Percentiles rank a stretch among this genome's conserved stretches.
These are phyloP conservation scores for Chamaenerion angustifolium DNA, from an alignment of 345 rosid genomes.

Conservation along the genomic window DNA sequence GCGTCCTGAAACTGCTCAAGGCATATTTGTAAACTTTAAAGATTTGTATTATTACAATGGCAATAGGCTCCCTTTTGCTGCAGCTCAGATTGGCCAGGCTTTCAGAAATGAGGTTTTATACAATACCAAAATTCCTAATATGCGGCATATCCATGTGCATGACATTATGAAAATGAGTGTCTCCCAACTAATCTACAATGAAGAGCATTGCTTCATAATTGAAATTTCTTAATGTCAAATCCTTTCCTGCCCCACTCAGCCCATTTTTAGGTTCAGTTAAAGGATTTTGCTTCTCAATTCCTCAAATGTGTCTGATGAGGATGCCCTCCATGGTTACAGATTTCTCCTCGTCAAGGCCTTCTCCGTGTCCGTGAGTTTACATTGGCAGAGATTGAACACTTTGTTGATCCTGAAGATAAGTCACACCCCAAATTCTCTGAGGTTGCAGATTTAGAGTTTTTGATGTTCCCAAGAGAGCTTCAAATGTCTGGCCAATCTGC, in stretches of 20 bases:
- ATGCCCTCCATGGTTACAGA: conserved; percentile 22
- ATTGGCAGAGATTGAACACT: conserved; percentile 90
- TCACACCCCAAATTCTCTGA: conserved; percentile 73
- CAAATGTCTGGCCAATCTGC: conserved; percentile 88
- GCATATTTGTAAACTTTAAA: conserved; percentile 87
- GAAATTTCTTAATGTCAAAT: background rate
- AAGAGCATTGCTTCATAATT: too few relatives aligned
- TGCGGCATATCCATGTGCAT: too few relatives aligned
- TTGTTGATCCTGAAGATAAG: conserved; percentile 92
- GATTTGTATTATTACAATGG: conserved; percentile 87
- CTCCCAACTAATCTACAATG: too few relatives aligned
- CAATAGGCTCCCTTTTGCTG: conserved; percentile 89
- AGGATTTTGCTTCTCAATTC: background rate
- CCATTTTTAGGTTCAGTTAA: too few relatives aligned
- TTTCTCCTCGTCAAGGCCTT: conserved; percentile 98
- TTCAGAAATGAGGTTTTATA: conserved; percentile 77
- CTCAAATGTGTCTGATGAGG: background rate
- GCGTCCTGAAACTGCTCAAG: conserved; percentile 99
- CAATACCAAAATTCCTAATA: background rate
- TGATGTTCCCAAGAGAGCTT: conserved; percentile 84
- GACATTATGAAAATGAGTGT: too few relatives aligned
- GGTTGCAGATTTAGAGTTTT: conserved; percentile 52
- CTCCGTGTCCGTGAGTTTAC: conserved; percentile 91
- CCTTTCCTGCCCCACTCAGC: background rate
- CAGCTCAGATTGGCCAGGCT: conserved; percentile 97